Evolutionary conservation across 148 eudicot genomes (phyloP).

Genomic region (Rhododendron vialii): DNA sequence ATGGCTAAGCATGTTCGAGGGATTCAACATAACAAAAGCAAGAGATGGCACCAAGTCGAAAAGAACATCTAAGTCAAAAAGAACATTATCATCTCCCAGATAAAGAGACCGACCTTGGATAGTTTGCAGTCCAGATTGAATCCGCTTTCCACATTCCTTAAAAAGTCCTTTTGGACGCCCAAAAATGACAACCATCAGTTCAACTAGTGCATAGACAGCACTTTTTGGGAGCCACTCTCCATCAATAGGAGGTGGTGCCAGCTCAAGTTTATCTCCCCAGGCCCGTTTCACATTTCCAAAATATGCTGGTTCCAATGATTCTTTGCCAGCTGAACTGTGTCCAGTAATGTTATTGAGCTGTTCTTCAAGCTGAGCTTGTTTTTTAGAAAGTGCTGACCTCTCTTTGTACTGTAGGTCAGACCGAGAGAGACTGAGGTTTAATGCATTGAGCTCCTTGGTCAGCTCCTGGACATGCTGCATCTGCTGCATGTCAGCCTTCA

Average conservation of each 20-base stretch:
- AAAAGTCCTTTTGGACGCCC: conserved; percentile 92
- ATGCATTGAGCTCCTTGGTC: conserved; percentile 52
- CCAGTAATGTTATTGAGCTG: conserved; percentile 43
- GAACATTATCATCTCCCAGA: background rate
- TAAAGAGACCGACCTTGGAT: conserved; percentile 59
- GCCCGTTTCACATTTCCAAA: conserved; percentile 57
- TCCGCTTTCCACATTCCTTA: conserved; percentile 85
- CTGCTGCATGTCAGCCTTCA: conserved; percentile 80
- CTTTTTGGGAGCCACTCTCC: conserved; percentile 98
- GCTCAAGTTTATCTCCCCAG: conserved; percentile 65
- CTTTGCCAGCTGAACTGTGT: conserved; percentile 32
- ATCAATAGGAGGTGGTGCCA: conserved; percentile 89
- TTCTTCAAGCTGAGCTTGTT: conserved; percentile 63
- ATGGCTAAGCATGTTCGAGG: background rate
- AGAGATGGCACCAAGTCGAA: background rate
- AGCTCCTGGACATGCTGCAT: conserved; percentile 45
- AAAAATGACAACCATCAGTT: conserved; percentile 72
- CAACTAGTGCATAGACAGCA: conserved; percentile 90
- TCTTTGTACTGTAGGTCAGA: conserved; percentile 54
- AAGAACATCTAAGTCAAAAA: background rate
- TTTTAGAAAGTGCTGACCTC: conserved; percentile 46
- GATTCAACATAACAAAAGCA: conserved; percentile 1
- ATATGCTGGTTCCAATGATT: conserved; percentile 48
- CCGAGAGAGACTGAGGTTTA: conserved; percentile 48
- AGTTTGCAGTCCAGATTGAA: conserved; percentile 70